A percentile compares a stretch with the other conserved stretches of the same genome.
phyloP scores from a whole-genome alignment of 805 yeast genomes.

The Vanderwaltozyma tropicalis region DNA sequence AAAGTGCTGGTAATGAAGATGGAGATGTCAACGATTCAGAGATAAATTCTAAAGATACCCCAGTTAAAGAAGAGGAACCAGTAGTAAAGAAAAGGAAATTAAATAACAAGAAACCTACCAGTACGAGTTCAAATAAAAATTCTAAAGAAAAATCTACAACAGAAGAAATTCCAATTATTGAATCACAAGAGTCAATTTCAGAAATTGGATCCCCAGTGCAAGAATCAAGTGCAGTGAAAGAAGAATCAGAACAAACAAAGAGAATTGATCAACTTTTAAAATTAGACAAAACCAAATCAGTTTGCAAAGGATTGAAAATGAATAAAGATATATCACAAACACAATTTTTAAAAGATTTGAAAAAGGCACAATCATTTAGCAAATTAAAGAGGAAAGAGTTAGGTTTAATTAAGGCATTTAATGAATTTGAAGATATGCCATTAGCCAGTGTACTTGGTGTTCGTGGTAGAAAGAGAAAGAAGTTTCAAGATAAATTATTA shows the following conservation, averaged over 20 bases:
- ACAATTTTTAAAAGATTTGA: slow-evolving; percentile 16
- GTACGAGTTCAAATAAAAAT: too few species aligned
- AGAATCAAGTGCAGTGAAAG: neutral
- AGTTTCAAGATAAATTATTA: slow-evolving; percentile 22
- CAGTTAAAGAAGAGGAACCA: neutral
- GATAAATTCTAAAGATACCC: neutral
- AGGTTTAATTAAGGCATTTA: slow-evolving; percentile 26
- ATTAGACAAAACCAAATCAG: neutral
- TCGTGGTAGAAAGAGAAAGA: slow-evolving; percentile 29
- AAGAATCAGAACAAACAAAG: neutral
- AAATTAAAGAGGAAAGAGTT: slow-evolving; percentile 19
- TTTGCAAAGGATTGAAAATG: neutral
- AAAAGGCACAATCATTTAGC: slow-evolving; percentile 14
- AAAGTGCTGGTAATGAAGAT: neutral
- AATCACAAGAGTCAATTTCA: too few species aligned
- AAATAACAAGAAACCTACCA: too few species aligned
- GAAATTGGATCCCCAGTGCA: neutral
- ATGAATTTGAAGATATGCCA: slow-evolving; percentile 28
- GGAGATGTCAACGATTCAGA: neutral
- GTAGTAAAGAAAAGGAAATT: too few species aligned
- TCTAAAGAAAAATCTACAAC: too few species aligned
- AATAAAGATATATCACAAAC: slow-evolving; percentile 12
- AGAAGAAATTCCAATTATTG: too few species aligned
- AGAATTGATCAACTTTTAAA: neutral
- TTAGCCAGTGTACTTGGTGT: slow-evolving; percentile 29